These are phyloP conservation scores for Nymphaea colorata DNA, from an alignment of 164 flowering plant genomes.

Conservation along the genomic window DNA sequence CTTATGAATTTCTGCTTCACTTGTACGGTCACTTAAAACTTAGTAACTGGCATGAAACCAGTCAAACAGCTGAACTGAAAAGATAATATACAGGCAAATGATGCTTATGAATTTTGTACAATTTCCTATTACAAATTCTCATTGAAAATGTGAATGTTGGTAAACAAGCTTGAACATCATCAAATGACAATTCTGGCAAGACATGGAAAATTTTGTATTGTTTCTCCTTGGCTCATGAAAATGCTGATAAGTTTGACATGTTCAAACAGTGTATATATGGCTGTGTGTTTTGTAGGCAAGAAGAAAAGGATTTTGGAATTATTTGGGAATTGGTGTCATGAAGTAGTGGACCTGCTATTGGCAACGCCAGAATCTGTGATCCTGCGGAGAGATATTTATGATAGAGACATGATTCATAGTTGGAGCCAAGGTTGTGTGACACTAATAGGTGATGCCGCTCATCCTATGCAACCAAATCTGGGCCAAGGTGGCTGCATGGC, in stretches of 20 bases:
- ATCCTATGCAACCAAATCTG: conserved; percentile 32
- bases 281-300: conserved; percentile 12
- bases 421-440: conserved; percentile 26
- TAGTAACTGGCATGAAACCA: too few species aligned
- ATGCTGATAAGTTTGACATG: not conserved
- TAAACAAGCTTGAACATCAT: too few species aligned
- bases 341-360: conserved; percentile 15
- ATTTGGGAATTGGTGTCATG: conserved; percentile 20
- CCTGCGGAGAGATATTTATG: conserved; percentile 21
- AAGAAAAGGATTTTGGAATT: conserved; percentile 17
- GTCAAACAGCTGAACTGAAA: too few species aligned
- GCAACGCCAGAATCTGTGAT: conserved; percentile 20
- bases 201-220: too few species aligned
- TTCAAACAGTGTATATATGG: not conserved
- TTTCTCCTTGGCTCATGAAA: too few species aligned
- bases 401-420: conserved; percentile 12
- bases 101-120: too few species aligned
- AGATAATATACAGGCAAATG: too few species aligned
- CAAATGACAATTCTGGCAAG: too few species aligned
- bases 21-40: too few species aligned
- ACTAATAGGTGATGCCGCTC: conserved; percentile 27
- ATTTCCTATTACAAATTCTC: too few species aligned
- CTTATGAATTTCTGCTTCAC: too few species aligned
- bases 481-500: conserved; percentile 42
- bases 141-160: too few species aligned